These are phyloP conservation scores for Funneliformis mosseae DNA, from an alignment of 192 early-diverging fungal species.

Conservation along the genomic window DNA sequence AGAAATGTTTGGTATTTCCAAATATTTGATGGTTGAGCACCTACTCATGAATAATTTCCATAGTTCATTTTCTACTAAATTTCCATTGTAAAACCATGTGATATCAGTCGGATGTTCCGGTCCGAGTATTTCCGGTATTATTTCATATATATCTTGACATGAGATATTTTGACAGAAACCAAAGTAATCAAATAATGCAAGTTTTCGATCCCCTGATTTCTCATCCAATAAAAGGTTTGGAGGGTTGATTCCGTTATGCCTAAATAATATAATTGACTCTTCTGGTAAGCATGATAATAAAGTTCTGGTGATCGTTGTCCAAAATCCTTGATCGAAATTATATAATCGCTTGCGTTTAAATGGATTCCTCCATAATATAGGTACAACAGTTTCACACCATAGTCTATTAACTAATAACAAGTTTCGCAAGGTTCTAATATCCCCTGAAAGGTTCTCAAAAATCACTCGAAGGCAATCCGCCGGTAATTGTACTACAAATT, in stretches of 20 bases:
- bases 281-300: not conserved
- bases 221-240: not conserved
- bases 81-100: not conserved
- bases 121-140: not conserved
- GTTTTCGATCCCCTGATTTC: not conserved
- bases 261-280: not conserved
- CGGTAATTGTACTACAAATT: constrained; percentile 36
- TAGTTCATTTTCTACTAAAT: not conserved
- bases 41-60: constrained; percentile 3
- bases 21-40: not conserved
- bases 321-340: not conserved
- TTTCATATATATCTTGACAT: not conserved
- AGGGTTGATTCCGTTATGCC: not conserved
- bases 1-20: not conserved
- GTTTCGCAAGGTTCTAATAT: not conserved
- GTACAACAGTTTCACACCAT: not conserved
- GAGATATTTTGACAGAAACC: not conserved
- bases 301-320: not conserved
- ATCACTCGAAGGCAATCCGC: not conserved
- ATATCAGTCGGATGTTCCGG: not conserved
- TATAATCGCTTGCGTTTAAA: not conserved
- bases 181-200: not conserved
- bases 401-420: constrained; percentile 1
- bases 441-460: not conserved
- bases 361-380: not conserved